Conservation (phyloP, 306 rosid species). For the Casuarina equisetifolia region DNA sequence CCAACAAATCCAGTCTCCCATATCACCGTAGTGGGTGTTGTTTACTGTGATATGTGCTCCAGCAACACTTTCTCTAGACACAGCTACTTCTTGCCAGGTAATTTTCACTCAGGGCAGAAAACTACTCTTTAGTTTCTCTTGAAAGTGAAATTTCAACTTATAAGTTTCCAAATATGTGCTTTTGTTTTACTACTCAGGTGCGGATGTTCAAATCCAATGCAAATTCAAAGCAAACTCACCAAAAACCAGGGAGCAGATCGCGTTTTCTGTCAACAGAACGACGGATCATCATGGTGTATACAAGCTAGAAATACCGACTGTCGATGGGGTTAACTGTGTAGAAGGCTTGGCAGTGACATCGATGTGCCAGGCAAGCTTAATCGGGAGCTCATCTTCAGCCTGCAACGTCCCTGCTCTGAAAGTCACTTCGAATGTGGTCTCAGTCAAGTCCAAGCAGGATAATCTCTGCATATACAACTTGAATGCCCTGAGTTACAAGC, state of each 20-base stretch:
- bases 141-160: neutral
- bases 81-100: conserved; percentile 77
- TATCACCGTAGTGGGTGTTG: conserved; percentile 62
- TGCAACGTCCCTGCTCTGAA: conserved; percentile 53
- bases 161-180: neutral
- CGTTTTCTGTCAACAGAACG: conserved; percentile 55
- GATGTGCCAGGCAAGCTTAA: conserved; percentile 55
- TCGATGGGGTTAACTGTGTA: conserved; percentile 58
- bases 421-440: conserved; percentile 43
- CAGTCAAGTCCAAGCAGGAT: conserved; percentile 57
- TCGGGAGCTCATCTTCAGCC: conserved; percentile 37
- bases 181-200: conserved; percentile 41
- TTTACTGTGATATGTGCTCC: conserved; percentile 74
- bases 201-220: conserved; percentile 64
- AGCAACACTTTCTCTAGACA: conserved; percentile 54
- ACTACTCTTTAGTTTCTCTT: neutral
- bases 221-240: conserved; percentile 60
- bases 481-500: conserved; percentile 58
- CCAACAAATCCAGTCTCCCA: conserved; percentile 30
- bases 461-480: conserved; percentile 63
- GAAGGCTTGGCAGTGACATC: conserved; percentile 51
- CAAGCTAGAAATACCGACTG: conserved; percentile 56
- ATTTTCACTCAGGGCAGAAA: neutral
- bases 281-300: conserved; percentile 57
- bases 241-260: conserved; percentile 44